Evolutionary conservation across 306 rosid genomes (phyloP).

Genomic region (Sesbania bispinosa): DNA sequence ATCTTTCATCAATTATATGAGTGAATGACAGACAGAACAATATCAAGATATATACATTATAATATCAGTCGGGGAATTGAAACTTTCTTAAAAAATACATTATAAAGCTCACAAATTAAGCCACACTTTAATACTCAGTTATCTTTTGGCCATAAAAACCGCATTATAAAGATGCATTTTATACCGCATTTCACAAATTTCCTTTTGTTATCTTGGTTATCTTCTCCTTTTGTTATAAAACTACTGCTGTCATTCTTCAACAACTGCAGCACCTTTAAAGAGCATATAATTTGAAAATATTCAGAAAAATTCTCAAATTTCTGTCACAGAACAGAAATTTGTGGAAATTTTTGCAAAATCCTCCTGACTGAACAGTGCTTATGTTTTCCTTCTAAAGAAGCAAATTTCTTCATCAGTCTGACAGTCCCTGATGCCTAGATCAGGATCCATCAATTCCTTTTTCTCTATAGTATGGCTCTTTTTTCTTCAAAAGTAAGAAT

Average conservation of each 20-base stretch:
- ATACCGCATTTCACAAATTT: constrained; percentile 4
- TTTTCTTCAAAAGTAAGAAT: not conserved
- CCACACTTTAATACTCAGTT: not conserved
- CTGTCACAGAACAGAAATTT: not conserved
- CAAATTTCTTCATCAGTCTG: constrained; percentile 1
- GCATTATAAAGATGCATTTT: not conserved
- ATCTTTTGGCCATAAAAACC: constrained; percentile 13
- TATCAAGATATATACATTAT: not conserved
- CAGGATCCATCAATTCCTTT: not conserved
- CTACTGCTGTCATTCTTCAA: not conserved
- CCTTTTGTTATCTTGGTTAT: no score
- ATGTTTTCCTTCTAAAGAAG: not conserved
- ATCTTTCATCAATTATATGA: not conserved
- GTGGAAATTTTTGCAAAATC: not conserved
- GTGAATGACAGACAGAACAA: not conserved
- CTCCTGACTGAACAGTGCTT: not conserved
- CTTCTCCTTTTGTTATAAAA: not conserved
- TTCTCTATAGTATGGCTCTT: not conserved
- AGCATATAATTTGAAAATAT: not conserved
- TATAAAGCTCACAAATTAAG: not conserved
- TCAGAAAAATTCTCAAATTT: not conserved
- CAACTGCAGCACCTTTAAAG: not conserved
- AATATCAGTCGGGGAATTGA: not conserved
- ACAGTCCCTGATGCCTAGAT: not conserved
- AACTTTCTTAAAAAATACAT: not conserved